Evolutionary conservation across 2,329 filamentous ascomycete species (phyloP).

Genomic region (Colletotrichum euphorbiae): DNA sequence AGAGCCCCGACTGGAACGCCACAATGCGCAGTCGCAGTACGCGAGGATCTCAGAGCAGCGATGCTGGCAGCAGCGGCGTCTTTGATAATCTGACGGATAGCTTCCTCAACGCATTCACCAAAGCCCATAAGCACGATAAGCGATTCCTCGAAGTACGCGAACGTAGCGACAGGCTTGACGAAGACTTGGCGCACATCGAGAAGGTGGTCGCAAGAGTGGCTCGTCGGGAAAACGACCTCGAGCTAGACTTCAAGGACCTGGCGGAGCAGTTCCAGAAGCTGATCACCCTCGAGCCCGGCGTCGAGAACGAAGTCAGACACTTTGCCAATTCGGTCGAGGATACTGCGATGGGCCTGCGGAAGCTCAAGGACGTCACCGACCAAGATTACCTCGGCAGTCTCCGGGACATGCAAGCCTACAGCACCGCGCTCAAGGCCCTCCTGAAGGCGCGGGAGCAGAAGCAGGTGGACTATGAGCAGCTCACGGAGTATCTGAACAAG

Average conservation of each 20-base stretch:
- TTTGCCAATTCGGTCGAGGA: constrained; percentile 91
- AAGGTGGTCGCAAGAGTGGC: constrained; percentile 95
- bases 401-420: constrained; percentile 96
- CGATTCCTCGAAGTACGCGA: constrained; percentile 95
- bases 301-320: constrained; percentile 83
- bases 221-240: constrained; percentile 86
- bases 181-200: constrained; percentile 92
- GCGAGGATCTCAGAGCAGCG: constrained; percentile 67
- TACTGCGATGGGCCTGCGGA: constrained; percentile 80
- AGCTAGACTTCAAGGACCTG: constrained; percentile 88
- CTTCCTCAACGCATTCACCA: constrained; percentile 96
- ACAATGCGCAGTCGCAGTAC: constrained; percentile 86
- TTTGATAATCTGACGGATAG: constrained; percentile 97
- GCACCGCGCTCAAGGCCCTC: constrained; percentile 84
- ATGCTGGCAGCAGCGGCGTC: constrained; percentile 72
- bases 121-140: constrained; percentile 93
- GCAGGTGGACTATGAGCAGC: constrained; percentile 95
- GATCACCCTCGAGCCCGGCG: constrained; percentile 86
- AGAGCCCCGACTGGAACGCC: constrained; percentile 95
- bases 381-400: constrained; percentile 94
- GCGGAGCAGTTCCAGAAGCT: constrained; percentile 96
- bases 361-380: constrained; percentile 91
- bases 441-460: constrained; percentile 96
- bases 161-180: constrained; percentile 91
- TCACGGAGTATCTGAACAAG: constrained; percentile 96